Conservation (phyloP, 192 early-diverging fungal genomes). For the Diversispora epigaea region DNA sequence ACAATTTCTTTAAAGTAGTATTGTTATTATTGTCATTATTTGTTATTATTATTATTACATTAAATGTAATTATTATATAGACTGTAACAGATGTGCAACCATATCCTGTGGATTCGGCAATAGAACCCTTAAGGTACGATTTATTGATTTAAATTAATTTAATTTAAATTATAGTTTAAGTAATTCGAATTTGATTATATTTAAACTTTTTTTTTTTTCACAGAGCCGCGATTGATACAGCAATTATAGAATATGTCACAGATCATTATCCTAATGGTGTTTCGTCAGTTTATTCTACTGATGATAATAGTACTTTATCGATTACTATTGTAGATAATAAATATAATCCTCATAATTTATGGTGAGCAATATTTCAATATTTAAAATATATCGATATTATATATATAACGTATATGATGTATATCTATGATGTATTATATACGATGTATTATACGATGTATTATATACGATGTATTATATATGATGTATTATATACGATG, state of each 20-base stretch:
- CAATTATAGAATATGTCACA: slow-evolving; percentile 60
- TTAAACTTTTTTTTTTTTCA: not conserved
- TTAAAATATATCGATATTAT: too few relatives aligned
- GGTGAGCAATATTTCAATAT: slow-evolving; percentile 54
- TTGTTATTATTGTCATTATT: too few relatives aligned
- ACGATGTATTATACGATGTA: too few relatives aligned
- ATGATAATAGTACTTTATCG: slow-evolving; percentile 45
- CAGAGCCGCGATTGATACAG: slow-evolving; percentile 60
- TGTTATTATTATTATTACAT: too few relatives aligned
- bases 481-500: too few relatives aligned
- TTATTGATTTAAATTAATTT: not conserved
- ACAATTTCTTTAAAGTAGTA: too few relatives aligned
- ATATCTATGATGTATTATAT: too few relatives aligned
- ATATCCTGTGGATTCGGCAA: slow-evolving; percentile 35
- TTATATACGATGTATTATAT: too few relatives aligned
- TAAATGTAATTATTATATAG: too few relatives aligned
- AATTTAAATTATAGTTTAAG: too few relatives aligned
- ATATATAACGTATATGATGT: too few relatives aligned
- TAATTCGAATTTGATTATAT: not conserved
- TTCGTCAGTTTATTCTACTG: slow-evolving; percentile 63
- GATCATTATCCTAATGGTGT: slow-evolving; percentile 83
- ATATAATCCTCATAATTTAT: slow-evolving; percentile 91
- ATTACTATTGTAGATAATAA: slow-evolving; percentile 84
- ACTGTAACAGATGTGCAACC: slow-evolving; percentile 39
- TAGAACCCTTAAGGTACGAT: slow-evolving; percentile 43